phyloP scores from a whole-genome alignment of 495 filamentous ascomycete species.

The Eremomyces bilateralis region DNA sequence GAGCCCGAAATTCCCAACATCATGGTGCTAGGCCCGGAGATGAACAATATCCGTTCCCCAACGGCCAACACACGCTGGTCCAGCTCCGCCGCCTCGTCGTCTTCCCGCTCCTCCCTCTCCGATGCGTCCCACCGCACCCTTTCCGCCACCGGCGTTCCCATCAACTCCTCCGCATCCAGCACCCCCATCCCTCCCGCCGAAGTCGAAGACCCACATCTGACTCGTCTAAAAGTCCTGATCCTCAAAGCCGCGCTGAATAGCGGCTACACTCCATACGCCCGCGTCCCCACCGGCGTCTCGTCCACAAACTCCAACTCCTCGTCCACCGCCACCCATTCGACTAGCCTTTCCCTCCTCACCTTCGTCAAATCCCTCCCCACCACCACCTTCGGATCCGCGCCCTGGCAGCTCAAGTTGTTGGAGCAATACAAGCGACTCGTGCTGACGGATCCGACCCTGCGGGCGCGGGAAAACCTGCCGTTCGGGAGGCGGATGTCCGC shows the following conservation, averaged over 20 bases:
- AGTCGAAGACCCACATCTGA: constrained; percentile 47
- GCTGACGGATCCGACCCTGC: constrained; percentile 41
- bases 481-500: constrained; percentile 34
- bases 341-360: constrained; percentile 34
- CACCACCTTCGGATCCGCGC: constrained; percentile 50
- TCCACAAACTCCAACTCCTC: too few relatives aligned
- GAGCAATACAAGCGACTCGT: constrained; percentile 62
- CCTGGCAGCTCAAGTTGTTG: constrained; percentile 46
- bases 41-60: constrained; percentile 6
- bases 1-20: constrained; percentile 60
- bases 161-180: constrained; percentile 26
- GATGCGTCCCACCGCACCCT: constrained; percentile 21
- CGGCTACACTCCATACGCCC: too few relatives aligned
- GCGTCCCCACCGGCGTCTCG: constrained; percentile 25
- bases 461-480: constrained; percentile 27
- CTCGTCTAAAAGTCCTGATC: constrained; percentile 49
- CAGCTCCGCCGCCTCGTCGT: constrained; percentile 46
- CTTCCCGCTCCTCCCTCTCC: constrained; percentile 51
- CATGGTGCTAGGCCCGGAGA: constrained; percentile 48
- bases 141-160: constrained; percentile 44
- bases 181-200: constrained; percentile 25
- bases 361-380: constrained; percentile 59
- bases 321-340: constrained; percentile 14
- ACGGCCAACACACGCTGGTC: constrained; percentile 35
- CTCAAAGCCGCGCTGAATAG: constrained; percentile 64